Evolutionary conservation across 169 alveolate genomes (phyloP).

Genomic region (Blepharisma undulans): DNA sequence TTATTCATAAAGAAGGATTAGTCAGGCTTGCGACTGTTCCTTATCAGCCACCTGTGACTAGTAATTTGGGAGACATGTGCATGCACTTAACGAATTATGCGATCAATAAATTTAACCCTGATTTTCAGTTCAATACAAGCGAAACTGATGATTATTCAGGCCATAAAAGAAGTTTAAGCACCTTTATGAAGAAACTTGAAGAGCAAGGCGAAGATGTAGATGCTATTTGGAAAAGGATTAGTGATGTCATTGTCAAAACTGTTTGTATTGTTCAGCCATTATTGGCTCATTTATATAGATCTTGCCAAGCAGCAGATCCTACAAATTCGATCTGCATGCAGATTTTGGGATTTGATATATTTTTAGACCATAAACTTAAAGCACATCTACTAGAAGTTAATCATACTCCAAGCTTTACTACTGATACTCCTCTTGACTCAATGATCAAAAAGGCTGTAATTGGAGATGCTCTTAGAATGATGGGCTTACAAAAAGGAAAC

Average conservation of each 20-base stretch:
- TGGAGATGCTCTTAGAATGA: conserved; percentile 57
- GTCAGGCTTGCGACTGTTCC: conserved; percentile 78
- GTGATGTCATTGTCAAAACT: conserved; percentile 64
- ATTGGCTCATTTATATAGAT: conserved; percentile 63
- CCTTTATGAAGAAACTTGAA: conserved; percentile 46
- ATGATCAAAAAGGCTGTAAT: conserved; percentile 62
- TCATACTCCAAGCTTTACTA: conserved; percentile 74
- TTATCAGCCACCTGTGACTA: conserved; percentile 59
- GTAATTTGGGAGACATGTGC: conserved; percentile 68
- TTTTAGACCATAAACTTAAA: conserved; percentile 58
- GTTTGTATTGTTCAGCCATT: conserved; percentile 63
- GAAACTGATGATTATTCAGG: conserved; percentile 63
- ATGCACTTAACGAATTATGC: conserved; percentile 83
- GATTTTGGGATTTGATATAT: conserved; percentile 75
- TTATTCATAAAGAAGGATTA: conserved; percentile 75
- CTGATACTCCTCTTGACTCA: conserved; percentile 73
- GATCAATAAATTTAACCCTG: conserved; percentile 65
- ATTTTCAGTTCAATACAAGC: conserved; percentile 61
- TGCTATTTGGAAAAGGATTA: conserved; percentile 47
- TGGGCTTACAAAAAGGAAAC: conserved; percentile 40
- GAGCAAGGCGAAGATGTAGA: conserved; percentile 54
- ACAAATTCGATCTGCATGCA: conserved; percentile 68
- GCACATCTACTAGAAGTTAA: conserved; percentile 79
- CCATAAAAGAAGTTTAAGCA: conserved; percentile 64
- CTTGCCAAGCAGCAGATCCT: conserved; percentile 70